Base-by-base conservation (phyloP, 2,329 filamentous ascomycete genomes). In the Fusarium udum region DNA sequence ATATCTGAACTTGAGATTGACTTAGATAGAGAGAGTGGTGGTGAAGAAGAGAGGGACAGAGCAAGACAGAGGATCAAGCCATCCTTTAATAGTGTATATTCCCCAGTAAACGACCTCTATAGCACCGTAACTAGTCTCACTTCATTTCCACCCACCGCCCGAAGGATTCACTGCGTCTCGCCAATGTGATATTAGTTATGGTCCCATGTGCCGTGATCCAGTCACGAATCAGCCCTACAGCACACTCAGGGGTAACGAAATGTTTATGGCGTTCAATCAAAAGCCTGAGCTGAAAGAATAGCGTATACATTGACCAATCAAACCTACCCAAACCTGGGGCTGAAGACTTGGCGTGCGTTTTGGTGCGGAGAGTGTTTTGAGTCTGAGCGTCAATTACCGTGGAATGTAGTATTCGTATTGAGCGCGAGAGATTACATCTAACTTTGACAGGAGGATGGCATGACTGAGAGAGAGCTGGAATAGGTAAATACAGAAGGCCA, bases 101-200 rank as follows among this genome's bases (percentile, higher is more conserved):
- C 40, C 39, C 36, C 34, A 28, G 8, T 37, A 37, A 53, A 53
- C 11, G 14, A 6, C 20, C 11, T n/a, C 34, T n/a, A 18, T 32
- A 58, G 55, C 20, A 58, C 34, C 4, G 4, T 2, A 24, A 11
- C 34, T 53, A 31, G 57, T 32, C 20, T 28, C 26, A 11, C 34
- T 37, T 69, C 55, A 73, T 73, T 68, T 73, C 71, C 66, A 60
- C 71, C 43, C 60, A 48, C 49, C 64, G 40, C 59, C 34, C 24
- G 4, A 53, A 53, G 51, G 24, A 39, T 39, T 53, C 34, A 39
- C 34, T 34, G 3, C 28, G 51, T 39, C 20, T 53, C 34, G 51
- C 34, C 34, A 39, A 28, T 24, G 55, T 37, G 31, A 36, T 52
- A 52, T 52, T 52, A 36, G 49, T 34, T 36, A 36, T 36, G 31